Conservation (phyloP, 148 eudicot species). For the Silene uniflora region DNA sequence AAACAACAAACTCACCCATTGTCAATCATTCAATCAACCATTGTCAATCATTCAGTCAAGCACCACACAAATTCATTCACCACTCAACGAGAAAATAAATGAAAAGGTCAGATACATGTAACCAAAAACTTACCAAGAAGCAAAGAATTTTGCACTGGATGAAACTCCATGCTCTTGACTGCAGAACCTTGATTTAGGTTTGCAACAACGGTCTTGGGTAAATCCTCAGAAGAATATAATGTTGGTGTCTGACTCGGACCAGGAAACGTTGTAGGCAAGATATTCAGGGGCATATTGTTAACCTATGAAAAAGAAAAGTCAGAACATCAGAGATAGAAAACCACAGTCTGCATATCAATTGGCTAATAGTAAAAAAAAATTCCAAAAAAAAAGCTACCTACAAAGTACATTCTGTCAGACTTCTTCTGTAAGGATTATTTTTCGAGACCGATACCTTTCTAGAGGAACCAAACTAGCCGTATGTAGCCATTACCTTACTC, state of each 20-base stretch:
- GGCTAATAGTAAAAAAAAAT: neutral
- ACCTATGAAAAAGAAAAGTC: conserved; percentile 3
- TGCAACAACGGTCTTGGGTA: conserved; percentile 74
- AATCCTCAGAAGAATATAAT: conserved; percentile 53
- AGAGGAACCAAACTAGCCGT: neutral
- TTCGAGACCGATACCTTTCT: neutral
- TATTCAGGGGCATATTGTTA: conserved; percentile 51
- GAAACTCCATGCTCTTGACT: conserved; percentile 91
- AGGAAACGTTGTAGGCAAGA: conserved; percentile 55
- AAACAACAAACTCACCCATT: conserved; percentile 5
- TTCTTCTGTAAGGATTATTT: neutral
- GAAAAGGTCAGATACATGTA: neutral
- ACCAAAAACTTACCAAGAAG: conserved; percentile 50
- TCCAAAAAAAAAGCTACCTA: neutral
- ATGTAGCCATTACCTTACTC: neutral
- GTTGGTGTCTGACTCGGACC: conserved; percentile 49
- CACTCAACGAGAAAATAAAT: neutral
- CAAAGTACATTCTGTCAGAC: neutral
- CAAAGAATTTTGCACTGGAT: conserved; percentile 68
- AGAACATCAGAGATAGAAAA: neutral
- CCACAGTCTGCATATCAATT: neutral
- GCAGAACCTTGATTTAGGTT: conserved; percentile 63
- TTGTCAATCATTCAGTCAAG: conserved; percentile 7
- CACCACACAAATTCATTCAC: neutral
- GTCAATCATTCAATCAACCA: conserved; percentile 8